Percentiles rank a stretch among this genome's conserved stretches.
Conservation (phyloP, 441 rosid species). For the Erodium moschatum region DNA sequence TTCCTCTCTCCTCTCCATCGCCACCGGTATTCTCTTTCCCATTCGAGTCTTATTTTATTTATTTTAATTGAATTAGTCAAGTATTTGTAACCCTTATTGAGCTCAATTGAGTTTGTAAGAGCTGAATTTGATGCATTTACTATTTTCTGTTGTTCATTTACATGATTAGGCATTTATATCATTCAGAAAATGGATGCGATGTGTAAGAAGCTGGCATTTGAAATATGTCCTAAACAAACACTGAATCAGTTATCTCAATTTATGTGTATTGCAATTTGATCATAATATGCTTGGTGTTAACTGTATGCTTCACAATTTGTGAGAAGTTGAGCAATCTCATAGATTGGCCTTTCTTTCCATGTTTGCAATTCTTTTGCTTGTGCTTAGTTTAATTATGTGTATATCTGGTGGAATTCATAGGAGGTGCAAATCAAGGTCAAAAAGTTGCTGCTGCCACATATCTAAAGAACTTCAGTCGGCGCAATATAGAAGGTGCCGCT, state of each 20-base stretch:
- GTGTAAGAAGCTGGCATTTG: background rate
- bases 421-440: conserved; percentile 51
- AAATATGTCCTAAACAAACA: background rate
- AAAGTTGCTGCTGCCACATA: conserved; percentile 69
- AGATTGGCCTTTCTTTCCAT: background rate
- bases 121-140: background rate
- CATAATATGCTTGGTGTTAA: no score
- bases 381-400: background rate
- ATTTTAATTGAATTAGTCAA: background rate
- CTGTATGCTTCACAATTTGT: no score
- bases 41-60: background rate
- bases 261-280: no score
- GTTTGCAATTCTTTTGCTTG: background rate
- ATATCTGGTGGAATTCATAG: conserved; percentile 23
- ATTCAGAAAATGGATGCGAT: background rate
- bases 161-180: background rate
- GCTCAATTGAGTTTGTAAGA: background rate
- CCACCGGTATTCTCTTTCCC: conserved; percentile 35
- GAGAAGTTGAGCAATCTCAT: no score
- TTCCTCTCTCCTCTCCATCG: conserved; percentile 56
- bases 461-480: conserved; percentile 62
- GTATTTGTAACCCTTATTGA: background rate
- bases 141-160: background rate
- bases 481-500: conserved; percentile 30
- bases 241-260: no score